These are phyloP conservation scores for Hygrophorus pudorinus DNA, from an alignment of 768 basidiomycete species.

Conservation along the genomic window DNA sequence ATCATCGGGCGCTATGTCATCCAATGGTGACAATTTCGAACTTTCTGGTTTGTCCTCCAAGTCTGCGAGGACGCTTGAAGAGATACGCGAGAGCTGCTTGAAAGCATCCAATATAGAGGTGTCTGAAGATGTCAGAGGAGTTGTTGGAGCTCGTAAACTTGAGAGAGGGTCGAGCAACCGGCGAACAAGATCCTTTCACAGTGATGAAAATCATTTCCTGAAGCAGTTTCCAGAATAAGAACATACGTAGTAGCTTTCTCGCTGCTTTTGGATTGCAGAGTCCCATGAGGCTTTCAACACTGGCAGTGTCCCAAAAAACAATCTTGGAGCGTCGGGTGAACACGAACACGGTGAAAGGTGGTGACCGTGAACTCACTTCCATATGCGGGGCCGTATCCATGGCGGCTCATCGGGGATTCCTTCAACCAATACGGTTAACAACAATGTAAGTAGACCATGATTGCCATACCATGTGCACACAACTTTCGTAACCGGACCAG, in stretches of 20 bases:
- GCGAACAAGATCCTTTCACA: conserved; percentile 53
- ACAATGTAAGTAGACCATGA: conserved; percentile 2
- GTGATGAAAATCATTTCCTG: not conserved
- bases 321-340: conserved; percentile 22
- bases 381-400: conserved; percentile 68
- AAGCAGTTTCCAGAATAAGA: not conserved
- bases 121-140: conserved; percentile 33
- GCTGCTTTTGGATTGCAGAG: conserved; percentile 45
- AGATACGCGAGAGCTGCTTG: conserved; percentile 48
- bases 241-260: conserved; percentile 67
- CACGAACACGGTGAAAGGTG: not conserved
- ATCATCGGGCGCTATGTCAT: conserved; percentile 32
- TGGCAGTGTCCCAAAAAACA: conserved; percentile 57
- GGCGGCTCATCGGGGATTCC: conserved; percentile 66
- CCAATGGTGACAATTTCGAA: conserved; percentile 37
- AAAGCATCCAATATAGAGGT: conserved; percentile 37
- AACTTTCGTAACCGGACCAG: conserved; percentile 43
- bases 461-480: conserved; percentile 45
- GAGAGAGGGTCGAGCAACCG: conserved; percentile 50
- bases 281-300: conserved; percentile 47
- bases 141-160: conserved; percentile 30
- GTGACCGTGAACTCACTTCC: conserved; percentile 45
- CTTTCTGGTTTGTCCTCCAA: conserved; percentile 46
- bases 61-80: conserved; percentile 35
- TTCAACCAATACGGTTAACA: conserved; percentile 18